Evolutionary conservation across 768 basidiomycete species (phyloP), one percentile per base, ranked within the genome.

Genomic region (Russula compacta): DNA sequence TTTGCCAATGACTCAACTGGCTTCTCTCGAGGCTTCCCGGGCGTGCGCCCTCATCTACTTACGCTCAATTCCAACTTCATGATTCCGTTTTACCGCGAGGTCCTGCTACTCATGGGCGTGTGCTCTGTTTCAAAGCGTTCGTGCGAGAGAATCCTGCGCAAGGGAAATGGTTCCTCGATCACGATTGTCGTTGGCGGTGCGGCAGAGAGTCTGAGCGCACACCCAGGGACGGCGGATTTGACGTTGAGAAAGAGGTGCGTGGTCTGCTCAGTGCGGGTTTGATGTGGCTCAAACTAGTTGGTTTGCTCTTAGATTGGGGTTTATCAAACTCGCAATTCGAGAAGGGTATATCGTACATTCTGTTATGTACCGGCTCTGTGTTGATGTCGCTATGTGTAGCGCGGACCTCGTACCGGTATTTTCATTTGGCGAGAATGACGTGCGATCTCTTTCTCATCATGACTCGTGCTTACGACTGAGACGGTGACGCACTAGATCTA

Each of bases 351-450:
- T 48, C 14, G 53, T 14, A 29, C 36, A 1, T 21, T 29, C 6
- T 60, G n/a, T 43, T 17, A 35, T 7, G n/a, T 7, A 33, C 39
- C 17, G 17, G n/a, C 46, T 40, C 61, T 14, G 53, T 43, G 29
- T 58, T 60, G 47, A 38, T 50, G 24, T 33, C 39, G 54, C 57
- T 63, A 19, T 56, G 24, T 51, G 14, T 65, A 94, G 93, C 56
- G 97, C 97, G 42, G 92, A 95, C 69, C 78, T 99, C 11, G 97
- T 99, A 0, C 97, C 97, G 0, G 95, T 98, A 3, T 98, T 99
- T 70, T 95, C 92, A 6, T 99, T 99, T 67, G 97, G 97, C 12
- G 97, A 99, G 77, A 98, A 98, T 71, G 97, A 98, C 72, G 95
- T 95, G 63, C 69, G 83, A 79, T 9, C 44, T 35, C 4, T 15